Base-by-base conservation (phyloP, 768 basidiomycete species). In the Neoboletus subvelutipes region DNA sequence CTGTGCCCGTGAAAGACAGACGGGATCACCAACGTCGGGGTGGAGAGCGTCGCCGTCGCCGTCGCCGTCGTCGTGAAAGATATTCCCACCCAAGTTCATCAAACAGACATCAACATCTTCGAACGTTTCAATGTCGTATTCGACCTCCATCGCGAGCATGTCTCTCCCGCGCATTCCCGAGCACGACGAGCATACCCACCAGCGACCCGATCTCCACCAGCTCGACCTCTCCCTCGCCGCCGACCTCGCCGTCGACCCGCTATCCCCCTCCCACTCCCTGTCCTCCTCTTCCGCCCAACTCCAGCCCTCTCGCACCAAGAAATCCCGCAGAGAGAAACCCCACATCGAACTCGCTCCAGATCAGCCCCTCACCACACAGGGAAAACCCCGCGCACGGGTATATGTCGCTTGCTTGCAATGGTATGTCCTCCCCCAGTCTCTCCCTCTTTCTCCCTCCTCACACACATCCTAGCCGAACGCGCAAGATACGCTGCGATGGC, bases 401-500 rank as follows among this genome's bases (percentile, higher is more conserved):
- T 92, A 83, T 60, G 86, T 91, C 39, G 90, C 90, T 24, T 92
- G 90, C 69, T 28, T 86, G 18, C 88, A 90, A 71, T 91, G 90
- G 90, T 88, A 60, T 31, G 78, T 70, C 37, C 22, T 13, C 29
- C 36, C 15, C 11, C n/a, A n/a, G n/a, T 10, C 11, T 28, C 11
- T 7, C 24, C 39, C 12, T 2, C 5, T n/a, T 13, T 2, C 62
- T 36, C 47, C 45, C 60, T 28, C 29, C 36, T 56, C 45, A 67
- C 28, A 45, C 18, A 0, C 42, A 15, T 50, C 50, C 18, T 61
- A 92, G 90, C 66, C 89, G 90, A 26, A 81, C 78, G 17, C 81
- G 89, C 26, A 92, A 92, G 66, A 90, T 88, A 60, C 84, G 90
- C 5, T 92, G 90, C 69, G 90, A 92, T 68, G 90, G 90, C 52